Percentiles rank a stretch among this genome's conserved stretches.
Conservation (phyloP, 805 yeast species). For the Wickerhamiella kurtzmanii region DNA sequence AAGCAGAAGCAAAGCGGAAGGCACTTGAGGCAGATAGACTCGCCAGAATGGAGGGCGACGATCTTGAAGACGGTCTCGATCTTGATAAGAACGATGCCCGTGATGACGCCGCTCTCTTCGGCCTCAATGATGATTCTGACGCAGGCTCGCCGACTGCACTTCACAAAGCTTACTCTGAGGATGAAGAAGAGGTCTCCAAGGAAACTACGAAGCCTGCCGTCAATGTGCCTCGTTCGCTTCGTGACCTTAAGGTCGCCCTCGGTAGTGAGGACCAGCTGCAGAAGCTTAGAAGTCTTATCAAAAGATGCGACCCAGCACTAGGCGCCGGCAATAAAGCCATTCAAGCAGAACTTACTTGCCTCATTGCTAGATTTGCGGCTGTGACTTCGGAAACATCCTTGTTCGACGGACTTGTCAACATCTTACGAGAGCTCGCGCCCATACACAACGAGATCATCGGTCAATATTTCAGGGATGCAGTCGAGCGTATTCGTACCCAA, state of each 20-base stretch:
- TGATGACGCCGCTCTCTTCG: slow-evolving; percentile 32
- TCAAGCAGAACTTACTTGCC: slow-evolving; percentile 47
- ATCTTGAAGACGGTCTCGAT: slow-evolving; percentile 25
- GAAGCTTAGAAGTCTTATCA: slow-evolving; percentile 40
- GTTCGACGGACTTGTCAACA: slow-evolving; percentile 26
- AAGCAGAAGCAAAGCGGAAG: slow-evolving; percentile 22
- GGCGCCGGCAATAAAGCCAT: slow-evolving; percentile 73
- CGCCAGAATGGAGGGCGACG: slow-evolving; percentile 28
- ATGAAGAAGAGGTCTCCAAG: no score
- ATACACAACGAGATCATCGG: slow-evolving; percentile 53
- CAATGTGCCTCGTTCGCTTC: slow-evolving; percentile 6
- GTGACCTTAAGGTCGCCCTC: slow-evolving; percentile 5
- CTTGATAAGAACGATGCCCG: slow-evolving; percentile 16
- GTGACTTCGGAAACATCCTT: slow-evolving; percentile 21
- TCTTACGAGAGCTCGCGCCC: slow-evolving; percentile 42
- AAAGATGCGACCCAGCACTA: slow-evolving; percentile 57
- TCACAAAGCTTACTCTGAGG: slow-evolving; percentile 9
- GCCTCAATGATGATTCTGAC: slow-evolving; percentile 21
- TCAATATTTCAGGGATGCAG: slow-evolving; percentile 43
- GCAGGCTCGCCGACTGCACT: slow-evolving; percentile 4
- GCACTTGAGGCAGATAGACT: slow-evolving; percentile 26
- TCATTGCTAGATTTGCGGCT: slow-evolving; percentile 43
- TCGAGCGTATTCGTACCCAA: slow-evolving; percentile 37
- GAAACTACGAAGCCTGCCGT: slow-evolving; percentile 19
- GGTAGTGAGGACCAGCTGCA: slow-evolving; percentile 8